These are phyloP conservation scores for Microbotryum lychnidis-dioicae DNA, from an alignment of 1,284 basidiomycete species.

Conservation along the genomic window DNA sequence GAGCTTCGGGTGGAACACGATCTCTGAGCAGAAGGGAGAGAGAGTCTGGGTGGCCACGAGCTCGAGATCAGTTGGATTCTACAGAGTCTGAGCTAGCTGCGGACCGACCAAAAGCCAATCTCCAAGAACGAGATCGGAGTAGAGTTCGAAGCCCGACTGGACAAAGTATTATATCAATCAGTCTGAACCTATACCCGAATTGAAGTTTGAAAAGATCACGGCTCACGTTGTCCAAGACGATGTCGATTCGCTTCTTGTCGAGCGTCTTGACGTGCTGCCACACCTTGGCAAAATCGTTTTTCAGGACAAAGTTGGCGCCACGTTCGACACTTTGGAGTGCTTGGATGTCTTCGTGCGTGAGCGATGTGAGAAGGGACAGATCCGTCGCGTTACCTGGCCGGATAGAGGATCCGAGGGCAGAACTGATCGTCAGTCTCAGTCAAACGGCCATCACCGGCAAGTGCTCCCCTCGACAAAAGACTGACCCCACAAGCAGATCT, in stretches of 20 bases:
- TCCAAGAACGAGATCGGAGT: slow-evolving; percentile 88
- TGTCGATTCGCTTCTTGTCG: slow-evolving; percentile 61
- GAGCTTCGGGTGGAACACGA: slow-evolving; percentile 83
- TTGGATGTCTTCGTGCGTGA: slow-evolving; percentile 71
- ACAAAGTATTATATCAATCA: not conserved
- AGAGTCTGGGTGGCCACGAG: slow-evolving; percentile 45
- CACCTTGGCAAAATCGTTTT: slow-evolving; percentile 66
- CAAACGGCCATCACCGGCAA: no score
- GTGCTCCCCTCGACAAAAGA: slow-evolving; percentile 34
- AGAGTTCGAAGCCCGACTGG: slow-evolving; percentile 85
- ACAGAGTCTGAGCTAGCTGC: no score
- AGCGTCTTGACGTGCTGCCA: slow-evolving; percentile 65
- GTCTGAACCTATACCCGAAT: not conserved
- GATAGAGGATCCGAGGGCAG: not conserved
- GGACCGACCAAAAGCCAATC: slow-evolving; percentile 64
- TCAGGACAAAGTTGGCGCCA: slow-evolving; percentile 67
- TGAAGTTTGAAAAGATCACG: not conserved
- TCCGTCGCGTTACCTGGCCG: slow-evolving; percentile 48
- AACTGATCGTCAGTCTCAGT: no score
- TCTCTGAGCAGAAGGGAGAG: slow-evolving; percentile 68
- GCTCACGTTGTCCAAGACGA: slow-evolving; percentile 81
- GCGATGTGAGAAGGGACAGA: slow-evolving; percentile 69
- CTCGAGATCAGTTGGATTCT: no score
- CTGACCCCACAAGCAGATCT: slow-evolving; percentile 70
- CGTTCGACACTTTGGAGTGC: slow-evolving; percentile 72